Conservation (phyloP, 208 protist genomes). For the Leishmania tarentolae region DNA sequence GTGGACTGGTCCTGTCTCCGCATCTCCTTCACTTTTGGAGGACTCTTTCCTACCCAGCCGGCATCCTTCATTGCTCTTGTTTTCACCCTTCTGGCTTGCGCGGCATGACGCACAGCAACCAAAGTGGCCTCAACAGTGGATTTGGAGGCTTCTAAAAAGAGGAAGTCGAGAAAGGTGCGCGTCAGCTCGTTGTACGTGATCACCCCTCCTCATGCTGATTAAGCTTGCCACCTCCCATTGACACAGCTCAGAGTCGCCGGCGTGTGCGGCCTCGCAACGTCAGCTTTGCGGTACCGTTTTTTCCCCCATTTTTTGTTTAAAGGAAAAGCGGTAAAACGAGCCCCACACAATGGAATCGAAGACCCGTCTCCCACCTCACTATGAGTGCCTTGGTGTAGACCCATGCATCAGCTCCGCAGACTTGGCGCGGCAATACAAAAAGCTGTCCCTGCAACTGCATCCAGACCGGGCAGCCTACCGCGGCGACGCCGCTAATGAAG, state of each 20-base stretch:
- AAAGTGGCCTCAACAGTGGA: neutral
- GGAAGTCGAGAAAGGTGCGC: neutral
- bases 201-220: neutral
- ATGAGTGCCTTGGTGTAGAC: conserved; percentile 69
- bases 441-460: conserved; percentile 74
- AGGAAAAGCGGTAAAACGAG: neutral
- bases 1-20: no score
- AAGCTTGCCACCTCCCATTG: no score
- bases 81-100: conserved; percentile 4
- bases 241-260: neutral
- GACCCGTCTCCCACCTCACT: conserved; percentile 42
- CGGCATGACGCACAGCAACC: neutral
- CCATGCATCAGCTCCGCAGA: conserved; percentile 52
- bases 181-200: neutral
- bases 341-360: conserved; percentile 12
- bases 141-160: neutral
- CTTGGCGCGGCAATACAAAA: conserved; percentile 60
- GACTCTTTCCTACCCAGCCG: neutral
- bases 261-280: neutral
- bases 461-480: conserved; percentile 79
- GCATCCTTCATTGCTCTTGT: neutral
- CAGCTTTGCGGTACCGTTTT: neutral
- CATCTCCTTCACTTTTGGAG: no score
- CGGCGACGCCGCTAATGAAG: conserved; percentile 19
- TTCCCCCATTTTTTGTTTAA: neutral